phyloP scores from a whole-genome alignment of 2,329 filamentous ascomycete species.

The Tolypocladium cylindrosporum region DNA sequence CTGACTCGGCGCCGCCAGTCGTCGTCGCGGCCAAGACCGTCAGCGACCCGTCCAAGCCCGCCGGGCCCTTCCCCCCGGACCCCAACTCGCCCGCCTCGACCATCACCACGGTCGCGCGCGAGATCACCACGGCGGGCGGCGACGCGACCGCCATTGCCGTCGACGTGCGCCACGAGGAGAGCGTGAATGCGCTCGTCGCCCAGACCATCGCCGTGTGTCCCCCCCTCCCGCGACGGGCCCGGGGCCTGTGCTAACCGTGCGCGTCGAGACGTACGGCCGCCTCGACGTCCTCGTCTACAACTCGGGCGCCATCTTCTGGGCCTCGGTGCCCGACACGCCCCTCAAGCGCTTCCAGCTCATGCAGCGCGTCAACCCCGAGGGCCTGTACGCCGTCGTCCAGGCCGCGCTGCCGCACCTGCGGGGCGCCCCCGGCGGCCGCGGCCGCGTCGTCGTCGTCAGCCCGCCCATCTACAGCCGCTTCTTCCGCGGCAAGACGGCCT shows the following conservation, averaged over 20 bases:
- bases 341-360: slow-evolving; percentile 69
- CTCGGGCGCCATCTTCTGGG: slow-evolving; percentile 79
- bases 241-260: background rate
- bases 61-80: slow-evolving; percentile 57
- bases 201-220: slow-evolving; percentile 34
- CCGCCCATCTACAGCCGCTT: slow-evolving; percentile 81
- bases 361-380: slow-evolving; percentile 66
- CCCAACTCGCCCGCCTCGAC: slow-evolving; percentile 68
- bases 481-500: slow-evolving; percentile 77
- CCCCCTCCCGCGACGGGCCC: background rate
- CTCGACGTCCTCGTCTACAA: slow-evolving; percentile 76
- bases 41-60: slow-evolving; percentile 46
- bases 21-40: slow-evolving; percentile 69
- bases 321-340: slow-evolving; percentile 61
- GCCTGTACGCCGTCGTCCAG: slow-evolving; percentile 64
- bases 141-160: slow-evolving; percentile 56
- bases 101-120: slow-evolving; percentile 68
- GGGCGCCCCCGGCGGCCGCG: slow-evolving; percentile 39
- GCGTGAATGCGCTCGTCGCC: slow-evolving; percentile 49
- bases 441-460: slow-evolving; percentile 66
- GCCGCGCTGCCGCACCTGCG: slow-evolving; percentile 56
- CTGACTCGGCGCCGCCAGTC: slow-evolving; percentile 33
- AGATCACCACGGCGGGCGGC: slow-evolving; percentile 58
- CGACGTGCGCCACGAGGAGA: slow-evolving; percentile 56
- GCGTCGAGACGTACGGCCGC: slow-evolving; percentile 39